Base-by-base conservation (phyloP, 2,329 filamentous ascomycete genomes). In the Alternaria novae-zelandiae region DNA sequence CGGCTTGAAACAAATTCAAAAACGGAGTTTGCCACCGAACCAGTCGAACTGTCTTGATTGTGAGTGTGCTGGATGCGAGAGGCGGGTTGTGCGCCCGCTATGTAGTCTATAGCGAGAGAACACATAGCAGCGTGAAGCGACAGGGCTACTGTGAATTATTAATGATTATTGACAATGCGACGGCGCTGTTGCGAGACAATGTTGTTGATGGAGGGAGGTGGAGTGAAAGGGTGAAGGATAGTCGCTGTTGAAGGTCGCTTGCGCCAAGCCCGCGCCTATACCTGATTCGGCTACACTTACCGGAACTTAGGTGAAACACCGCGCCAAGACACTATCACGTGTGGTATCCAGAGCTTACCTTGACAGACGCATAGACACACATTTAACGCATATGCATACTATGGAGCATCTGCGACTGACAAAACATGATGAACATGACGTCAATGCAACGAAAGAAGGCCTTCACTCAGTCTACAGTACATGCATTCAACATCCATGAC, bases 241-340 rank as follows among this genome's bases (percentile, higher is more conserved):
- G 36, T 49, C 8, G 30, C 4, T 57, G 12, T 5, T 49, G 45
- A 30, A 32, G 32, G 25, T 17, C 17, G 23, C 36, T 43, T 23
- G 30, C 59, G 61, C 46, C 28, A 60, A 53, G 55, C 61, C 61
- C 57, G 56, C 36, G 30, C 30, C 53, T 36, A 60, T 54, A 20
- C 56, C 54, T 25, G 28, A 58, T 54, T 25, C 13, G 47, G 59
- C 28, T 43, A 20, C 17, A 47, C 26, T 17, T 47, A 43, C 47
- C 26, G 28, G 45, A 21, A 30, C 51, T 21, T 21, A 59, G 43
- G 65, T 64, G 63, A 63, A 53, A 58, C 56, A 36, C 28, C 15
- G 17, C 32, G 55, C 58, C 62, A 65, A 65, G 61, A 62, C 13
- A 25, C n/a, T 12, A 23, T 61, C 61, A 64, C 63, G 59, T 65